These are phyloP conservation scores for Taphrina sp. DNA, from an alignment of 1,139 yeast species.

Conservation along the genomic window DNA sequence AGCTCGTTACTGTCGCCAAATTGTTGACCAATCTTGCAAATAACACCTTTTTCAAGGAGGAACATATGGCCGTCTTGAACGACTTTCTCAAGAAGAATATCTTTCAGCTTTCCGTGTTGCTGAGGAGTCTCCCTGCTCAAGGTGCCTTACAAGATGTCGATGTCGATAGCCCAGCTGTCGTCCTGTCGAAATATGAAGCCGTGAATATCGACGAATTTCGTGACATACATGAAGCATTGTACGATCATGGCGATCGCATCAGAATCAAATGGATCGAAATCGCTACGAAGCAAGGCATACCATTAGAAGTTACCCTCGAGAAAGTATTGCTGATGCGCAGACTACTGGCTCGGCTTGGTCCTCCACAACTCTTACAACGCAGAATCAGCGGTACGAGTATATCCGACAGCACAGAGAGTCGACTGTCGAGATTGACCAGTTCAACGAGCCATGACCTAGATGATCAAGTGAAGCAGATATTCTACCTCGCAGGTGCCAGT, in stretches of 20 bases:
- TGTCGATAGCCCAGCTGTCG: neutral
- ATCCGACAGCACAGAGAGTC: too few species aligned
- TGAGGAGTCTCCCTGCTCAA: too few species aligned
- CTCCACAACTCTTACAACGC: too few species aligned
- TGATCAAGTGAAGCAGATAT: too few species aligned
- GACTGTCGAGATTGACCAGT: too few species aligned
- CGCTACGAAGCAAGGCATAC: neutral
- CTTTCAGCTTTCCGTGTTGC: neutral
- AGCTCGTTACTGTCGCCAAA: constrained; percentile 17
- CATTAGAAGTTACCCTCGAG: neutral
- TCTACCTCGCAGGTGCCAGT: neutral
- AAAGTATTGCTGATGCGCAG: neutral
- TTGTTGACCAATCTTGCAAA: constrained; percentile 23
- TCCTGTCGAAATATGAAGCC: neutral
- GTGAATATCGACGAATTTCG: neutral
- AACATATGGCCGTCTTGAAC: constrained; percentile 9
- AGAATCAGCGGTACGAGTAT: too few species aligned
- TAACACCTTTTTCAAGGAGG: constrained; percentile 24
- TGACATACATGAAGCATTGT: neutral
- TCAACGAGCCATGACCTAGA: too few species aligned
- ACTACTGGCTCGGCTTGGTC: neutral
- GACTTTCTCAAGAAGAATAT: constrained; percentile 3
- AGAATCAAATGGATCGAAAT: constrained; percentile 9
- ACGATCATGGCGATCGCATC: neutral
- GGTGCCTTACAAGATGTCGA: neutral